Base-by-base conservation (phyloP, 2,329 filamentous ascomycete species). In the Curvularia sp. region DNA sequence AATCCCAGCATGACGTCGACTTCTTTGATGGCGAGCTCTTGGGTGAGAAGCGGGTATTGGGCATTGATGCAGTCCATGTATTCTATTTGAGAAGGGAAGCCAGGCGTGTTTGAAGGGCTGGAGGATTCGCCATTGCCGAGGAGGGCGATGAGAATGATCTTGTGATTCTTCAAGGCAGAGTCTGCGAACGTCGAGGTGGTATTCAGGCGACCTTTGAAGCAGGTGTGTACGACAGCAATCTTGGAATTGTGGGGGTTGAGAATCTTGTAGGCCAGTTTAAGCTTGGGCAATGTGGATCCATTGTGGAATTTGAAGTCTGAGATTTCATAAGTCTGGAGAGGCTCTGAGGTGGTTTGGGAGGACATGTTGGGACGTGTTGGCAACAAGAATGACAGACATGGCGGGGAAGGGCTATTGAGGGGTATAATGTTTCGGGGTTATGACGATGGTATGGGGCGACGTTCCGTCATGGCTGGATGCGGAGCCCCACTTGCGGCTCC, bases 121-220 rank as follows among this genome's bases (percentile, higher is more conserved):
- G 80, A 80, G 5, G 83, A 85, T 61, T 86, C 82, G 8, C 82
- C 81, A 57, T 84, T 84, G 55, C 82, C 82, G 38, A 86, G 78
- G 0, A 86, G 75, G 0, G 82, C 84, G 1, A 80, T 77, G 10
- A 85, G 73, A 38, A 86, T 78, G 54, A 86, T 79, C 62, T 79
- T 84, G 73, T 83, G 83, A 24, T 75, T 59, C 31, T 82, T 69
- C 1, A 84, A 67, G 0, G 79, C 77, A 4, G 77, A 77, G 5
- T 71, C 49, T 48, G 80, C 74, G 62, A 84, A 85, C 44, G 77
- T 83, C 2, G 82, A 64, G 0, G 84, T 86, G 2, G 72, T 78
- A 30, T 79, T 77, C 18, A 87, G 79, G 8, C 77, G 77, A 24
- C 85, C 85, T 5, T 80, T 79, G 67, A 84, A 87, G 69, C 84